Evolutionary conservation across 352 stramenopile genomes (phyloP), one percentile per base, ranked within the genome.

Genomic region (Hyaloperonospora brassicae): DNA sequence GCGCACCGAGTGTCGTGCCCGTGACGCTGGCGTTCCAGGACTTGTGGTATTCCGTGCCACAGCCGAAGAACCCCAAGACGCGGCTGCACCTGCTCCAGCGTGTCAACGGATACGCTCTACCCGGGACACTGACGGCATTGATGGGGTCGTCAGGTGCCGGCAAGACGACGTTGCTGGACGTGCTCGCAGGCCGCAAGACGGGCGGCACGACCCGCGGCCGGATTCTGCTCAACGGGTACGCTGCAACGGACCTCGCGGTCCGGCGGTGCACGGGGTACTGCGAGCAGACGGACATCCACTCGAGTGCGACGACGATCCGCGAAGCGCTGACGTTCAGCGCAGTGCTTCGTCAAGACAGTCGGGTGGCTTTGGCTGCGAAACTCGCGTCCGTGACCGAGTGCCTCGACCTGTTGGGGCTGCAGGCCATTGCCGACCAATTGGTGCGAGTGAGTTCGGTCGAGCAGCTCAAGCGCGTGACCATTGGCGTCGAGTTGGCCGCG

Each of bases 261-360:
- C 24, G 55, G 35, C 57, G 57, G 0, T 59, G 30, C 31, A 64
- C 57, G 3, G 57, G 57, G 6, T 67, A 67, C n/a, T 59, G 70
- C 4, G 66, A 75, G 30, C 60, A 72, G 22, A 67, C 72, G 51
- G 64, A 75, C n/a, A 55, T 72, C 25, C 49, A 67, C 14, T 53
- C 47, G 31, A 50, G 67, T 34, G 60, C 27, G 0, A 52, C 57
- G 5, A 64, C 57, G 9, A 48, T 64, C 23, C 67, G 84, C 14
- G 88, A 97, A 54, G 72, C 83, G 11, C 83, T 97, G 21, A 59
- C 63, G 1, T 97, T 97, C 52, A 89, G 75, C 44, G 84, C 88
- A 0, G 77, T 77, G 41, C 50, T 97, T 34, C 66, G 86, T 35
- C 62, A 71, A 36, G 52, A 58, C 6, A 57, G 44, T 25, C 40